Evolutionary conservation across 2,329 filamentous ascomycete species (phyloP).

Genomic region (Exophiala dermatitidis): DNA sequence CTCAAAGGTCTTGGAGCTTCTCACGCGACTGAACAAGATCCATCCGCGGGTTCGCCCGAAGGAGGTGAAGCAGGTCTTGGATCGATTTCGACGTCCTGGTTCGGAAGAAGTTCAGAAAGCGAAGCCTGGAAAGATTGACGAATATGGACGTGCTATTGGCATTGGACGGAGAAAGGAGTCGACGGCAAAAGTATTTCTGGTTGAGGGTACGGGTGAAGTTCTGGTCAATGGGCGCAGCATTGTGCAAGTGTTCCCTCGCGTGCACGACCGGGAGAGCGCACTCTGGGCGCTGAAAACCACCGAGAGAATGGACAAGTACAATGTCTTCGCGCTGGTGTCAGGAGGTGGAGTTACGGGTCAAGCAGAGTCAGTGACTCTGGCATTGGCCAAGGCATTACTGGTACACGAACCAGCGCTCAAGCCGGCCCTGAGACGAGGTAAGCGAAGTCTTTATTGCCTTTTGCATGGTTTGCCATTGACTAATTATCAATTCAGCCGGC

Average conservation of each 20-base stretch:
- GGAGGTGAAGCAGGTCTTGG: conserved; percentile 59
- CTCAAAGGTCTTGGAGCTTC: conserved; percentile 64
- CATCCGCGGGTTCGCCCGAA: conserved; percentile 67
- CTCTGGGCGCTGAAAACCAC: conserved; percentile 84
- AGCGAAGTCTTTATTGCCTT: conserved; percentile 35
- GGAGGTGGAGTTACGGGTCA: conserved; percentile 93
- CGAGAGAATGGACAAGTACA: conserved; percentile 86
- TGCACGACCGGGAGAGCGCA: conserved; percentile 91
- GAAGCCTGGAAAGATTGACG: conserved; percentile 62
- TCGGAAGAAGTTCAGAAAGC: conserved; percentile 61
- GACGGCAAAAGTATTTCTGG: conserved; percentile 73
- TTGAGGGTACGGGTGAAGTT: conserved; percentile 87
- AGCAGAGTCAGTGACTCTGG: conserved; percentile 87
- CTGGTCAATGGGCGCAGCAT: conserved; percentile 86
- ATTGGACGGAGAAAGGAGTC: conserved; percentile 84
- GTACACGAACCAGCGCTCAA: conserved; percentile 91
- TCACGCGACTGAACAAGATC: conserved; percentile 77
- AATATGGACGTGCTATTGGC: conserved; percentile 68
- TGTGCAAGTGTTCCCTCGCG: conserved; percentile 69
- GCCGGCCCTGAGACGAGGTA: conserved; percentile 79
- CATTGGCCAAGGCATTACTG: conserved; percentile 77
- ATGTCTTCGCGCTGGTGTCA: conserved; percentile 76
- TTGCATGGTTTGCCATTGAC: conserved; percentile 4
- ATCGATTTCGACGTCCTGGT: conserved; percentile 65
- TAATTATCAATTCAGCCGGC: conserved; percentile 57